Evolutionary conservation across 1,284 basidiomycete genomes (phyloP), one percentile per base, ranked within the genome.

Genomic region (Ceratobasidium sp.): DNA sequence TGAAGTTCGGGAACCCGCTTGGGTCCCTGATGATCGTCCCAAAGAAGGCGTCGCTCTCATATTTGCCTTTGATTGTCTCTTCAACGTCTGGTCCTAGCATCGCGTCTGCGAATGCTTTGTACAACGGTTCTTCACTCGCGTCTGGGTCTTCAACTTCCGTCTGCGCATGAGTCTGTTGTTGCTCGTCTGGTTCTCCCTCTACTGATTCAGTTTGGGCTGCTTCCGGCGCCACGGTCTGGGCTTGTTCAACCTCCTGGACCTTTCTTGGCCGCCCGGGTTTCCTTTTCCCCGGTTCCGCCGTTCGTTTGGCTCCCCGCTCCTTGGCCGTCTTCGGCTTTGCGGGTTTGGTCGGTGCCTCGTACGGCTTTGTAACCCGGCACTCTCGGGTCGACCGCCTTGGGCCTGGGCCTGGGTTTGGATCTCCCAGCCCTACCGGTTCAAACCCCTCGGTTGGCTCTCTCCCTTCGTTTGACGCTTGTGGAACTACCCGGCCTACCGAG

Each of bases 1-100:
- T 12, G 75, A 86, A 86, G 71, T 83, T 83, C 1, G 77, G 64
- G 71, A 79, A 85, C 0, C 79, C 59, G 0, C 54, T 57, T 0
- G 83, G 84, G 0, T 79, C 70, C 0, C 78, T 79, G 0, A 85
- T 9, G 0, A 86, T 80, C 1, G 68, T 67, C 12, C 62, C 75
- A 66, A 84, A 84, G 38, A 84, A 82, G 0, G 65, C 0, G 61
- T 86, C 84, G 0, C 82, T 46, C 0, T 17, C 7, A 23, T 84
- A 83, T 61, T 71, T 33, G 20, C 12, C n/a, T 23, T 59, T 13
- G 12, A 70, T 17, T 20, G 3, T 17, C 10, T 59, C 13, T 20
- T 68, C 46, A 12, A 67, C 52, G 26, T 54, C 23, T 26, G 26
- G 17, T 59, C 28, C 44, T 4, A 59, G 28, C 56, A 59, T 59